Conservation (phyloP, 768 basidiomycete genomes). For the Rhizopogon roseolus region DNA sequence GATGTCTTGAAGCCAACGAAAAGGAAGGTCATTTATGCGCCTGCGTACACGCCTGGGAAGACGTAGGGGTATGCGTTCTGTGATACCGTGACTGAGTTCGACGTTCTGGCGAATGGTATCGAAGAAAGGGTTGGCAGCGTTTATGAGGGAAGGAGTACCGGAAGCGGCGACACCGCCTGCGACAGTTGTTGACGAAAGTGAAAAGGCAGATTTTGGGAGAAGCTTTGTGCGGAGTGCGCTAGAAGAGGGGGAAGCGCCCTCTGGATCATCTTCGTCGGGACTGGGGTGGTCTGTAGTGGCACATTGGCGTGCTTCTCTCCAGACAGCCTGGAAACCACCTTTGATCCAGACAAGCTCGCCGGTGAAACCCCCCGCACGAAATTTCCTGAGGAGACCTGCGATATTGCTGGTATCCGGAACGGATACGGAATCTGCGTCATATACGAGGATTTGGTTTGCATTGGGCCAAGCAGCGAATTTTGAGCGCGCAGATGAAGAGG, state of each 20-base stretch:
- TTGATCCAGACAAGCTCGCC: conserved; percentile 74
- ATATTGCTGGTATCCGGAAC: conserved; percentile 67
- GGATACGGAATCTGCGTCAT: conserved; percentile 72
- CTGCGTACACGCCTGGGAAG: conserved; percentile 44
- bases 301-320: conserved; percentile 46
- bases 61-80: conserved; percentile 76
- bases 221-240: conserved; percentile 47
- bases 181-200: conserved; percentile 38
- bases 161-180: conserved; percentile 10
- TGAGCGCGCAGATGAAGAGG: conserved; percentile 48
- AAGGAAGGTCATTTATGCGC: conserved; percentile 73
- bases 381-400: conserved; percentile 70
- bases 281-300: conserved; percentile 45
- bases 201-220: conserved; percentile 64
- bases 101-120: conserved; percentile 88
- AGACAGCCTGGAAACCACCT: conserved; percentile 78
- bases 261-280: conserved; percentile 48
- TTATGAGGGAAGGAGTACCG: conserved; percentile 18
- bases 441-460: conserved; percentile 67
- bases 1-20: conserved; percentile 73
- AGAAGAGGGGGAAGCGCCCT: conserved; percentile 17
- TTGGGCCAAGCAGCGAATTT: conserved; percentile 57
- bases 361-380: conserved; percentile 51
- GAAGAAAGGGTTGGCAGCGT: conserved; percentile 80
- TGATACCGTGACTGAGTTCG: conserved; percentile 71